Base-by-base conservation (phyloP, 2,329 filamentous ascomycete genomes). In the Pestalotiopsis sp. region DNA sequence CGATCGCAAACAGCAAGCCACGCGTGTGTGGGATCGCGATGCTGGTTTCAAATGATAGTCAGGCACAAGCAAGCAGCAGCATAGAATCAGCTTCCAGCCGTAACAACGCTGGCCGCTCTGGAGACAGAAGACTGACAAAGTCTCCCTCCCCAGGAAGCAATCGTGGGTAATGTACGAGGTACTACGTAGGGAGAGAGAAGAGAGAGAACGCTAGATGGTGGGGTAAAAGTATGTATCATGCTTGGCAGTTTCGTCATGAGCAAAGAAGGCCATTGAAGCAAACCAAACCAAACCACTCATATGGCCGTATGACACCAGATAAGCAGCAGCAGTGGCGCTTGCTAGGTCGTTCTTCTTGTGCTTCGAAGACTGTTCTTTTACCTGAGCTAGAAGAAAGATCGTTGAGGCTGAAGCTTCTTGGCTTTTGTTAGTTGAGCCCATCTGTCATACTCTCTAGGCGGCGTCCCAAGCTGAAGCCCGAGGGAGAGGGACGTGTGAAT, bases 191-290 rank as follows among this genome's bases (percentile, higher is more conserved):
- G 45, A 52, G 45, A 52, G 45, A 52, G 5, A 14, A 17, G 45
- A 27, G 14, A 14, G n/a, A 17, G 45, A 52, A 52, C 20, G 20
- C 45, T 62, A 39, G 38, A 38, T 36, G 31, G 59, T 36, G 31
- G 59, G 59, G 59, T 52, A 20, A 52, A 36, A 20, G 14, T 17
- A 11, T 12, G 36, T 14, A 20, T 36, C 23, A n/a, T 27, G 57
- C 57, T 59, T 62, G 59, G 59, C 31, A 20, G 59, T 62, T 62
- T 62, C 59, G 59, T 62, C 59, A 62, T 39, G 59, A 20, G 59
- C 27, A 12, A 39, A 62, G n/a, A n/a, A 36, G 31, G 25, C 38
- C 17, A 4, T 20, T 39, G 12, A 62, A 14, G 17, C 20, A 39
- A 27, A 20, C 25, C 27, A 59, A 36, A 13, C 9, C 17, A 36